Base-by-base conservation (phyloP, 1,284 basidiomycete genomes). In the Cryptococcus maquisensis region DNA sequence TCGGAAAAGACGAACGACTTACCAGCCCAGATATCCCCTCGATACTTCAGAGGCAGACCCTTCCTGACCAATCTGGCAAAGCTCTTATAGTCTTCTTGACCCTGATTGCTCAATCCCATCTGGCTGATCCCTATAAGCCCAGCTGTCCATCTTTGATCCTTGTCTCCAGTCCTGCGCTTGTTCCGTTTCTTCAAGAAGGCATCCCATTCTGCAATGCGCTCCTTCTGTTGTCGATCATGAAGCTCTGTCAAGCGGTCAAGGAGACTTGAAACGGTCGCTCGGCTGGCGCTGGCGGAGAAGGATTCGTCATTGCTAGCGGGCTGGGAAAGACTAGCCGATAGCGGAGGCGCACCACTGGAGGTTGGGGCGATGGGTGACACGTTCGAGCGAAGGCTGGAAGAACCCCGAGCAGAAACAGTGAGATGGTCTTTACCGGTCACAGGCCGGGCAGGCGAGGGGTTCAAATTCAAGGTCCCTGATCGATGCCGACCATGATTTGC, bases 51-150 rank as follows among this genome's bases (percentile, higher is more conserved):
- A 8, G 95, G 95, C 21, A 98, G 88, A 0, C 96, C 96, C 46
- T 79, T 82, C 49, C 89, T 79, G 23, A 95, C 84, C 3, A 98
- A 79, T 50, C 83, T 77, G 54, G 86, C 84, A 62, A 98, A 90
- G 63, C 88, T 86, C 52, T 80, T 82, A 72, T 87, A 83, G 67
- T 93, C 89, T 55, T 90, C 87, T 54, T 77, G 78, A n/a, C 75
- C 78, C 68, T 85, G 88, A 9, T 84, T 79, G 6, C 83, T 83
- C 21, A 85, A 71, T 0, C 90, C 91, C 58, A 96, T 83, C 71
- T 91, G 88, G n/a, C 86, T 85, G 57, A 97, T 86, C 0, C 90
- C 91, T 46, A 97, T 86, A 39, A 97, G 75, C 1, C 85, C 87
- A 44, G 87, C 86, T 28, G 80, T 85, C 64, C 90, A 86, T 26